phyloP scores from a whole-genome alignment of 768 basidiomycete genomes.

The Lepiota venenata region DNA sequence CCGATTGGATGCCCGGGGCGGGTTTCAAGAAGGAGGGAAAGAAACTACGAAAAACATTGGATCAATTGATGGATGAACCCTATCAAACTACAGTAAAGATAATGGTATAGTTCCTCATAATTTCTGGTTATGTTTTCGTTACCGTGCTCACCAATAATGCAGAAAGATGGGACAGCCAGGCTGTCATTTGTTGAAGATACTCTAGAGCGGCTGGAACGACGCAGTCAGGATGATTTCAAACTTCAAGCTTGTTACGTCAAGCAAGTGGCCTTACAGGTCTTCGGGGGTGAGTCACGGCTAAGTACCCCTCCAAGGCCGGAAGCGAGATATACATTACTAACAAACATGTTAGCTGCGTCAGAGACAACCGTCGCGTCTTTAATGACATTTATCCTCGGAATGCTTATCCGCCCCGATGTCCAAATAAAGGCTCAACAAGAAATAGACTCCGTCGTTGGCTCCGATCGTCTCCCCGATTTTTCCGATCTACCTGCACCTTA shows the following conservation, averaged over 20 bases:
- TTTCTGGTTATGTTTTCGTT: not conserved
- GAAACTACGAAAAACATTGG: not conserved
- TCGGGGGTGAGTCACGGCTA: slow-evolving; percentile 4
- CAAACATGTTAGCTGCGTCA: not conserved
- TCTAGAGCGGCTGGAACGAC: not conserved
- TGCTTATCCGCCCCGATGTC: slow-evolving; percentile 12
- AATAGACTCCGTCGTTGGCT: slow-evolving; percentile 13
- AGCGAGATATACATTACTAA: not conserved
- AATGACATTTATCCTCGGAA: slow-evolving; percentile 2
- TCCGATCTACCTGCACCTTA: slow-evolving; percentile 4
- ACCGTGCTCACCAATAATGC: too few species aligned
- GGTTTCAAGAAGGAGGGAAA: slow-evolving; percentile 4
- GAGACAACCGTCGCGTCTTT: not conserved
- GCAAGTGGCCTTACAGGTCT: slow-evolving; percentile 1
- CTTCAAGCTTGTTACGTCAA: not conserved
- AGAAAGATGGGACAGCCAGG: not conserved
- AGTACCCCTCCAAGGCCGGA: too few species aligned
- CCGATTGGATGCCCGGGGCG: slow-evolving; percentile 12
- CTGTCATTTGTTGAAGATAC: not conserved
- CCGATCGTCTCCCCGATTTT: slow-evolving; percentile 9
- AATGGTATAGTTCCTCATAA: not conserved
- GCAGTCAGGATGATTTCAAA: not conserved
- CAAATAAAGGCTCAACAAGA: slow-evolving; percentile 12
- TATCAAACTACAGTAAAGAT: not conserved
- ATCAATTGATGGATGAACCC: not conserved